phyloP scores from a whole-genome alignment of 495 filamentous ascomycete species.

The Neurospora sublineolata region DNA sequence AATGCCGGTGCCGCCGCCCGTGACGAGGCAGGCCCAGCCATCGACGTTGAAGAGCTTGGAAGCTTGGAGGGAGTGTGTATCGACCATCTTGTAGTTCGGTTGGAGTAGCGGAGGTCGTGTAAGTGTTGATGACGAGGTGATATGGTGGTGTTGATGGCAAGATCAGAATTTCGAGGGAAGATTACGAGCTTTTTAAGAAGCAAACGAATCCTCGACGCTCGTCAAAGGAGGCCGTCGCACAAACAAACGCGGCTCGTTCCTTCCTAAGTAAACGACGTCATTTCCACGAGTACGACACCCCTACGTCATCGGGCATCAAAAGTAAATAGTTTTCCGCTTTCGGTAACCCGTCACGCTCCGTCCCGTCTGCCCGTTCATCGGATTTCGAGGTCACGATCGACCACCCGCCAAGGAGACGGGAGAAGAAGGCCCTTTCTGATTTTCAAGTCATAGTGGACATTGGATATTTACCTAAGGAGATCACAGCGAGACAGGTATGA shows the following conservation, averaged over 20 bases:
- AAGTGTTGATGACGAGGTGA: not conserved
- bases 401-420: not conserved
- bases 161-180: too few species aligned
- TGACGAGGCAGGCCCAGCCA: slow-evolving; percentile 46
- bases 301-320: not conserved
- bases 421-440: too few species aligned
- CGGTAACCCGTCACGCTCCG: not conserved
- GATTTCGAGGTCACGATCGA: not conserved
- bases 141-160: too few species aligned
- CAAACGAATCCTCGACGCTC: too few species aligned
- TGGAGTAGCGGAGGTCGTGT: too few species aligned
- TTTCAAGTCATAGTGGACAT: too few species aligned
- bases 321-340: not conserved
- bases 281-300: not conserved
- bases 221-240: not conserved
- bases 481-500: too few species aligned
- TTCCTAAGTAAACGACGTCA: not conserved
- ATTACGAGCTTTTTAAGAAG: too few species aligned
- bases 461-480: too few species aligned
- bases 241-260: too few species aligned
- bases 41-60: slow-evolving; percentile 40
- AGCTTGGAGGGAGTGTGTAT: slow-evolving; percentile 24
- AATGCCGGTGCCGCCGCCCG: slow-evolving; percentile 48
- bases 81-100: slow-evolving; percentile 9
- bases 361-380: not conserved